Evolutionary conservation across 2,329 filamentous ascomycete genomes (phyloP).

Genomic region (Ceratocystis cubensis): DNA sequence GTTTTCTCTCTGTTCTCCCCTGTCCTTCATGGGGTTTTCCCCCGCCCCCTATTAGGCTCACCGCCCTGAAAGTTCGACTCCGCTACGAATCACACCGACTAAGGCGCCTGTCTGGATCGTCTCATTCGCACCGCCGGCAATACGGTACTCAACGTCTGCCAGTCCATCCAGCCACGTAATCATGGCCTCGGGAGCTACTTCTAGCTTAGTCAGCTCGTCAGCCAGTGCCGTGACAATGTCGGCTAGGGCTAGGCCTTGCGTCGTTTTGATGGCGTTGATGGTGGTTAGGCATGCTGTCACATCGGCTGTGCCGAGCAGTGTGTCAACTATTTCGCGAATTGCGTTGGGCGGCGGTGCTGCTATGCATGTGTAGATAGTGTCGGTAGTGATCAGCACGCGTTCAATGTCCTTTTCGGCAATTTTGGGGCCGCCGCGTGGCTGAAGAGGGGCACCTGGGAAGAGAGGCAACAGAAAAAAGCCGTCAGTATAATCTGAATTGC

Average conservation of each 20-base stretch:
- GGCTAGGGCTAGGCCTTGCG: slow-evolving; percentile 76
- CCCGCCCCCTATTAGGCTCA: not conserved
- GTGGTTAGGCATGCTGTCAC: slow-evolving; percentile 81
- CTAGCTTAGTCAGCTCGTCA: slow-evolving; percentile 69
- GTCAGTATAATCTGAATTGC: slow-evolving; percentile 2
- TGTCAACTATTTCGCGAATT: slow-evolving; percentile 71
- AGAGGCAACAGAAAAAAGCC: not conserved
- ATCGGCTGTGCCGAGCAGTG: slow-evolving; percentile 70
- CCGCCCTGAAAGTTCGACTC: slow-evolving; percentile 53
- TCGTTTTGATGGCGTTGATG: slow-evolving; percentile 74
- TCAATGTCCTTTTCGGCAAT: slow-evolving; percentile 51
- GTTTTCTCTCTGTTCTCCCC: not conserved
- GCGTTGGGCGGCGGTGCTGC: slow-evolving; percentile 86
- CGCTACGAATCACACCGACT: slow-evolving; percentile 75
- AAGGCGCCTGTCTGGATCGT: slow-evolving; percentile 82
- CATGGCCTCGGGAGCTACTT: slow-evolving; percentile 76
- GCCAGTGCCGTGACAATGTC: slow-evolving; percentile 82
- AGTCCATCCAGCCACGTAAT: slow-evolving; percentile 85
- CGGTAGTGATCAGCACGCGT: slow-evolving; percentile 69
- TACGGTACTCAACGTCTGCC: slow-evolving; percentile 81
- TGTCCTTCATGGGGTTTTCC: too few species aligned
- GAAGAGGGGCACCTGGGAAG: slow-evolving; percentile 52
- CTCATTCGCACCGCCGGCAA: slow-evolving; percentile 80
- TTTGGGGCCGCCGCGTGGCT: slow-evolving; percentile 46
- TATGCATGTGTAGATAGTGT: slow-evolving; percentile 95